Base-by-base conservation (phyloP, 2,329 filamentous ascomycete species). In the Beauveria caledonica region DNA sequence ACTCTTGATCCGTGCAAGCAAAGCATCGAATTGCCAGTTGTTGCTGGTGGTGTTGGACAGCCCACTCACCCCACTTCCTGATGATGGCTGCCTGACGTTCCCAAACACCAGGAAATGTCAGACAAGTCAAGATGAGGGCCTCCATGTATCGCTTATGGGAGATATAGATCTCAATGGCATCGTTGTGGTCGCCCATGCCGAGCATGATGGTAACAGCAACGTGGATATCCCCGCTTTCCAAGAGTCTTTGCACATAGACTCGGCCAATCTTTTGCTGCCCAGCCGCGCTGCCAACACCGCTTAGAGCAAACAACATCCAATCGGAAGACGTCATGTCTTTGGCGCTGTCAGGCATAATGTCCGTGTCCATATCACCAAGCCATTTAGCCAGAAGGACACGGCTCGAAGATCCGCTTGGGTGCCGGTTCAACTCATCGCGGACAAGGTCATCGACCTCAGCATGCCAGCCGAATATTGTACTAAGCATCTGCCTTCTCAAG, bases 291-390 rank as follows among this genome's bases (percentile, higher is more conserved):
- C 89, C 91, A 74, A 97, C 95, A 45, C 90, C 89, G 69, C 90
- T 96, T 56, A 99, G 76, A 11, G 94, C 93, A 40, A 99, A 78
- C 62, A 97, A 77, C 91, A 99, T 97, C 94, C 94, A 99, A 73
- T 97, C 94, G 0, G 90, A 90, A 2, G 89, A 91, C 10, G 91
- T 93, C 82, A 94, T 92, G n/a, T 90, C 88, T 65, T 93, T 86
- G 0, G 91, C 88, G 48, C 85, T 89, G 2, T 89, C 85, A 11
- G 86, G 82, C 83, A 96, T 89, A 45, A 91, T 82, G 67, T 96
- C 91, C 0, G 87, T 82, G 62, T 91, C 86, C 42, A 90, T 85
- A 63, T 96, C 89, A 15, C 92, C 92, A 0, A 99, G 82, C 94
- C 94, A 99, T 73, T 95, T 96, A 1, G 90, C 83, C 5, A 99